phyloP scores from a whole-genome alignment of 805 yeast genomes.

The Nakazawaea populi region DNA sequence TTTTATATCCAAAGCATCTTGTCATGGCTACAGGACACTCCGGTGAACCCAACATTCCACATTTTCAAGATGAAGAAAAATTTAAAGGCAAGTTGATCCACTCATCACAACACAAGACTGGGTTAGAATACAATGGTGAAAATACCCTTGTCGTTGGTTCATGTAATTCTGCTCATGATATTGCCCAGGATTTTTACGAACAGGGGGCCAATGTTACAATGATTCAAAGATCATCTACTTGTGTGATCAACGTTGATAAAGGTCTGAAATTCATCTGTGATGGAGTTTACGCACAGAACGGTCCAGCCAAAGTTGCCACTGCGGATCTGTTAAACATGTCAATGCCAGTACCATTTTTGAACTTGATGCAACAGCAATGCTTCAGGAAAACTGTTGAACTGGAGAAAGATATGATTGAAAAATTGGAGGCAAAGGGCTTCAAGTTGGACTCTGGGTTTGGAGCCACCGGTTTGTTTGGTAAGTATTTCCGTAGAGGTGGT shows the following conservation, averaged over 20 bases:
- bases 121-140: constrained; percentile 33
- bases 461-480: constrained; percentile 35
- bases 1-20: constrained; percentile 29
- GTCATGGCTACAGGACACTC: constrained; percentile 41
- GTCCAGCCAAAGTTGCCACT: constrained; percentile 27
- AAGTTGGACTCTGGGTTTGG: constrained; percentile 36
- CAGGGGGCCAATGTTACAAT: constrained; percentile 38
- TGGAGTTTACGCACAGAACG: constrained; percentile 30
- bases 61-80: constrained; percentile 28
- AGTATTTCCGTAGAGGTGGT: constrained; percentile 35
- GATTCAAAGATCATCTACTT: constrained; percentile 40
- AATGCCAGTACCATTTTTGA: constrained; percentile 28
- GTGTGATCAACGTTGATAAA: constrained; percentile 30
- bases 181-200: constrained; percentile 37
- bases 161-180: constrained; percentile 41
- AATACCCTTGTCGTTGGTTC: constrained; percentile 39
- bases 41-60: constrained; percentile 39
- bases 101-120: constrained; percentile 36
- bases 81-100: constrained; percentile 35
- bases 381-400: constrained; percentile 25
- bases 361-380: constrained; percentile 30
- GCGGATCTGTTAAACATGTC: constrained; percentile 33
- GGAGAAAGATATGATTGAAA: constrained; percentile 27
- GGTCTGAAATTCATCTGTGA: constrained; percentile 25
- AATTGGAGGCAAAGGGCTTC: constrained; percentile 31